phyloP scores from a whole-genome alignment of 2,329 filamentous ascomycete genomes.

The Westerdykella sp. region DNA sequence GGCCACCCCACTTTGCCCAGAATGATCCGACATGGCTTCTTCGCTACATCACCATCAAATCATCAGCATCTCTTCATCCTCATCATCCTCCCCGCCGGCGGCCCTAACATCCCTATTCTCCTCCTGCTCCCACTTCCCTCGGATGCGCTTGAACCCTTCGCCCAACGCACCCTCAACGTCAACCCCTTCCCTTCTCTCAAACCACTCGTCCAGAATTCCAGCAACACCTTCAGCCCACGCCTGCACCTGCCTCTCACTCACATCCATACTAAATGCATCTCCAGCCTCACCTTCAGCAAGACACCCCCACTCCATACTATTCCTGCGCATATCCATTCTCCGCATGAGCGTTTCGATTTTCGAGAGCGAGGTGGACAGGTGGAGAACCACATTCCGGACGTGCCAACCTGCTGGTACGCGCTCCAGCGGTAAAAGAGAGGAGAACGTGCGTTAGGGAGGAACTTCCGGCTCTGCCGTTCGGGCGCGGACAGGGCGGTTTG shows the following conservation, averaged over 20 bases:
- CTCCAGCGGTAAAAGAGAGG: constrained; percentile 37
- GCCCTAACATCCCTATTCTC: neutral
- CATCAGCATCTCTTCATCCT: constrained; percentile 1
- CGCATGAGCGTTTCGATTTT: constrained; percentile 7
- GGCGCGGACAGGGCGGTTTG: neutral
- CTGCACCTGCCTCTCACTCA: neutral
- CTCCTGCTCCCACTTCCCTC: neutral
- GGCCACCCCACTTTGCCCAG: too few species aligned
- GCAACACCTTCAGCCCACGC: neutral
- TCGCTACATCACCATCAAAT: neutral
- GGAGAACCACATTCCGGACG: constrained; percentile 18
- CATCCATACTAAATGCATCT: neutral
- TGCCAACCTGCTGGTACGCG: constrained; percentile 22
- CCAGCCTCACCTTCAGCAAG: constrained; percentile 5
- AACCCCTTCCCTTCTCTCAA: constrained; percentile 2
- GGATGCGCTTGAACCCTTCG: neutral
- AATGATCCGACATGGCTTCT: too few species aligned
- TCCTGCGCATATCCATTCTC: constrained; percentile 16
- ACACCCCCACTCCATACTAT: constrained; percentile 17
- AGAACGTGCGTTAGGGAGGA: constrained; percentile 22
- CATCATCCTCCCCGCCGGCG: neutral
- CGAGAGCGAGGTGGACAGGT: neutral
- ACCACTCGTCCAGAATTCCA: neutral
- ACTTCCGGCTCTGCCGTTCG: too few species aligned
- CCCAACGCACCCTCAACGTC: neutral